Evolutionary conservation across 306 rosid species (phyloP), one percentile per base, ranked within the genome.

Genomic region (Spatholobus suberectus): DNA sequence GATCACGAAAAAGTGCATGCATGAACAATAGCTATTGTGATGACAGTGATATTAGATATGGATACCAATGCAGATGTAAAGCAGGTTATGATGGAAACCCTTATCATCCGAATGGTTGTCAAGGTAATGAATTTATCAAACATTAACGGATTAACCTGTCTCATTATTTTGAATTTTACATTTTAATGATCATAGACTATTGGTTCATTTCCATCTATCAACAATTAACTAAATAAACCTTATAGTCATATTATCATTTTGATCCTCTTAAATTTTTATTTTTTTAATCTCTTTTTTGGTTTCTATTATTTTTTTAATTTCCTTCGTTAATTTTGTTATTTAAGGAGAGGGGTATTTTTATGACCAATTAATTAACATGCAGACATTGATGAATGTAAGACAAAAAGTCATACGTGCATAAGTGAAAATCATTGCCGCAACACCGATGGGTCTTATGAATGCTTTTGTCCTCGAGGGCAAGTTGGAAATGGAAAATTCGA

Each of bases 321-420:
- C 15, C 13, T 55, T 55, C 32, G 10, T 21, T 21, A 9, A 11
- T 68, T 20, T 11, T 41, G 29, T 38, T 4, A 20, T 40, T 68
- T 68, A 54, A 54, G 12, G 29, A 23, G 8, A 3, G 21, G 29
- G 9, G 10, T 58, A 23, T 5, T 70, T 14, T 43, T 43, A 12
- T 24, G 75, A 15, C 10, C 23, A 58, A 9, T 4, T 57, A 55
- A 55, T 9, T n/a, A n/a, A n/a, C n/a, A 20, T 75, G 40, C 26
- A 75, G 79, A 75, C 65, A 57, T 75, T 2, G 38, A 75, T 6
- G 79, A 55, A 75, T 75, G 79, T 38, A 38, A 38, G 37, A 8
- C 5, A 58, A 8, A 3, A 38, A 38, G 11, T 1, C 79, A 75
- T 7, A 75, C 13, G 0, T 57, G 70, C 55, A 13, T 37, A 2